Conservation (phyloP, 768 basidiomycete genomes). For the Phaeotremella skinneri region DNA sequence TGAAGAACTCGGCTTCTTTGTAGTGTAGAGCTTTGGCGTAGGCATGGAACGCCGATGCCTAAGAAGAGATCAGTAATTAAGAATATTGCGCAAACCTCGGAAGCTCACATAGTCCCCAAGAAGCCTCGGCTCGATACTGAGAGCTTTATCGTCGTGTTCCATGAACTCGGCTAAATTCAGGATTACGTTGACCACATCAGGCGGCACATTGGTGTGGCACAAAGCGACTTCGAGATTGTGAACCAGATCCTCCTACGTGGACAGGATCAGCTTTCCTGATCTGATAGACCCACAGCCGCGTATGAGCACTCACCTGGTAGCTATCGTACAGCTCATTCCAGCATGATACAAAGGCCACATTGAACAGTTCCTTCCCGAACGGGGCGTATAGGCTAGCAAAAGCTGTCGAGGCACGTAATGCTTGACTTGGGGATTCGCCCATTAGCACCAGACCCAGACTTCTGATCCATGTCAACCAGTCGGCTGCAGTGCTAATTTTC, state of each 20-base stretch:
- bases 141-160: constrained; percentile 95
- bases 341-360: constrained; percentile 95
- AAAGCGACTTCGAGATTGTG: constrained; percentile 83
- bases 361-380: constrained; percentile 90
- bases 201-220: constrained; percentile 66
- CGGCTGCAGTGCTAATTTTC: constrained; percentile 64
- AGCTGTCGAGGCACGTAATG: constrained; percentile 92
- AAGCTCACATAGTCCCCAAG: constrained; percentile 74
- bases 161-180: constrained; percentile 96
- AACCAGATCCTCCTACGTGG: constrained; percentile 81
- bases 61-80: constrained; percentile 8
- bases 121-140: constrained; percentile 89
- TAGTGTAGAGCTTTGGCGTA: constrained; percentile 98
- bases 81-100: neutral
- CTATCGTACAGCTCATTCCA: constrained; percentile 95
- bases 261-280: neutral
- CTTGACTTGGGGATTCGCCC: constrained; percentile 97
- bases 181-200: constrained; percentile 84
- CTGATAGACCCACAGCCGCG: neutral
- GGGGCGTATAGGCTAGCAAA: constrained; percentile 87
- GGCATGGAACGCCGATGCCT: constrained; percentile 83
- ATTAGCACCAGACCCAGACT: constrained; percentile 90
- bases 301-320: constrained; percentile 69
- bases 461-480: constrained; percentile 96
- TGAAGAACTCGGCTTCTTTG: constrained; percentile 95